Percentiles rank a stretch among this genome's conserved stretches.
Evolutionary conservation across 495 filamentous ascomycete species (phyloP).

Genomic region (Aspergillus steynii): DNA sequence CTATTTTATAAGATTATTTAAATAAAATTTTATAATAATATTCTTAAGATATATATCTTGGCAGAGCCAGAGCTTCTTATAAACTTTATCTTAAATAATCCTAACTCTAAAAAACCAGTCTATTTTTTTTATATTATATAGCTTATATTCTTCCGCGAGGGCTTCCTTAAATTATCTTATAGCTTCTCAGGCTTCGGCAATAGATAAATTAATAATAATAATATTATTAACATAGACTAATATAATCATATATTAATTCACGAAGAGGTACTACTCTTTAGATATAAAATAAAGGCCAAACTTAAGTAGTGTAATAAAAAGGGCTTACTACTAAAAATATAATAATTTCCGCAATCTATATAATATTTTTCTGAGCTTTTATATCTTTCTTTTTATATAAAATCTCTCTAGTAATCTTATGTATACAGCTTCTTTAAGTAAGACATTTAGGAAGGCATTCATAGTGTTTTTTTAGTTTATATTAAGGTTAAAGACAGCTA

Average conservation of each 20-base stretch:
- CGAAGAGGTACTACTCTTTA: neutral
- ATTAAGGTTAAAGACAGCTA: neutral
- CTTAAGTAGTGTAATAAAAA: neutral
- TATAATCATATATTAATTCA: conserved; percentile 1
- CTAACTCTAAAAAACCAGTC: too few relatives aligned
- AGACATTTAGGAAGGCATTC: neutral
- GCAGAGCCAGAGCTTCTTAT: too few relatives aligned
- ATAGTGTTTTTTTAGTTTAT: neutral
- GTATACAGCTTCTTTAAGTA: neutral
- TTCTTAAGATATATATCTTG: too few relatives aligned
- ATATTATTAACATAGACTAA: neutral
- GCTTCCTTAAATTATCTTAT: too few relatives aligned
- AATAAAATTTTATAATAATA: too few relatives aligned
- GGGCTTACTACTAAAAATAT: neutral
- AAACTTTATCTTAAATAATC: too few relatives aligned
- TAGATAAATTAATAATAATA: too few relatives aligned
- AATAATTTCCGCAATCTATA: neutral
- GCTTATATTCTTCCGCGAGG: too few relatives aligned
- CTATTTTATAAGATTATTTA: too few relatives aligned
- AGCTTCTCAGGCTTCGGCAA: too few relatives aligned
- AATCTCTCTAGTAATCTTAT: neutral
- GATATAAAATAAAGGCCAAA: neutral
- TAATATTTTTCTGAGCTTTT: neutral
- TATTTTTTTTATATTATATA: too few relatives aligned
- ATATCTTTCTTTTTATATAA: neutral